phyloP scores from a whole-genome alignment of 108 stramenopile genomes.

The Cyclostephanos tholiformis region DNA sequence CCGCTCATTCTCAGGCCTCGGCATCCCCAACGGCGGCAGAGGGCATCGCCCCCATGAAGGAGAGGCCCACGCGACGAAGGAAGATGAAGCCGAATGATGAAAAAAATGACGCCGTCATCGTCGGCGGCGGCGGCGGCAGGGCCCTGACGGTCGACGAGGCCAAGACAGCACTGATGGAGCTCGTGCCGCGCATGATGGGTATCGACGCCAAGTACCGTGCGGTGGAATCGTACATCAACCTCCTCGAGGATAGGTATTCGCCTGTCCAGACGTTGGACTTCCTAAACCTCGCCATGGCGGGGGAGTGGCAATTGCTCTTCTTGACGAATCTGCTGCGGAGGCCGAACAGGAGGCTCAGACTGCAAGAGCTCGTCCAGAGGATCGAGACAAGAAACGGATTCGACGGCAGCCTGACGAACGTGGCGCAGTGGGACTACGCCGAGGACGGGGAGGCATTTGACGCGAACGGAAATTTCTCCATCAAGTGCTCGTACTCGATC shows the following conservation, averaged over 20 bases:
- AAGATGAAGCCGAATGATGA: neutral
- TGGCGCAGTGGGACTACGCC: constrained; percentile 62
- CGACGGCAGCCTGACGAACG: constrained; percentile 56
- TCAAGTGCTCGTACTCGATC: constrained; percentile 63
- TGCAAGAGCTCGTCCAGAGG: constrained; percentile 54
- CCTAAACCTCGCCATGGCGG: constrained; percentile 66
- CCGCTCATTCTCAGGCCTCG: neutral
- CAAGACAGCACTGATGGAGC: constrained; percentile 50
- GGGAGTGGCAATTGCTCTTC: constrained; percentile 82
- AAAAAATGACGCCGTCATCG: neutral
- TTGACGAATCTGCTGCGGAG: constrained; percentile 58
- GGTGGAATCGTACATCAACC: constrained; percentile 72
- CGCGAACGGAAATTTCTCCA: constrained; percentile 51
- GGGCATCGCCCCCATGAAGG: constrained; percentile 1
- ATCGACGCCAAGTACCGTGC: constrained; percentile 57
- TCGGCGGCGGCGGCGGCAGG: neutral
- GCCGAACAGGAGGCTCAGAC: constrained; percentile 44
- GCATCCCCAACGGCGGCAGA: neutral
- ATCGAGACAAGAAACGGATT: constrained; percentile 48
- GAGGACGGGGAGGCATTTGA: constrained; percentile 59
- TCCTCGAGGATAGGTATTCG: constrained; percentile 60
- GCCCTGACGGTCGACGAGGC: constrained; percentile 36
- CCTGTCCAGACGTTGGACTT: constrained; percentile 75
- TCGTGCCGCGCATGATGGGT: constrained; percentile 80
- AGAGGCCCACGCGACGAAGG: neutral